A percentile compares a stretch with the other conserved stretches of the same genome.
Evolutionary conservation across 1,284 basidiomycete genomes (phyloP).

Genomic region (Megacollybia platyphylla): DNA sequence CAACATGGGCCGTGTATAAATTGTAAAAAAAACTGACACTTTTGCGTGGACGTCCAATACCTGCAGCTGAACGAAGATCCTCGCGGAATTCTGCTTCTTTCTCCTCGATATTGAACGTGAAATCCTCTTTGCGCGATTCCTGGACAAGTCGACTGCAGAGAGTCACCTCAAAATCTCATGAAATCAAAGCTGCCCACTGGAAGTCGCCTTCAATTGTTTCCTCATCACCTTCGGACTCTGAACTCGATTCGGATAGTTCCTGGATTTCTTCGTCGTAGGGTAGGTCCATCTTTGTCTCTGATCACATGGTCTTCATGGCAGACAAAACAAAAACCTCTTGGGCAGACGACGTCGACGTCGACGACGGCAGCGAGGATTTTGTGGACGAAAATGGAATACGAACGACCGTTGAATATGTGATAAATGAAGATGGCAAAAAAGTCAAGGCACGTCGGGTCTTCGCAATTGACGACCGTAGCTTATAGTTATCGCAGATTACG

Average conservation of each 20-base stretch:
- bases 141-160: conserved; percentile 44
- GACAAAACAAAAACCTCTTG: conserved; percentile 56
- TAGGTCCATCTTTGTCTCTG: too few species aligned
- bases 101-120: conserved; percentile 53
- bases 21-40: conserved; percentile 20
- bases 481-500: conserved; percentile 46
- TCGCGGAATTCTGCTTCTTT: conserved; percentile 56
- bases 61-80: conserved; percentile 57
- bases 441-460: conserved; percentile 60
- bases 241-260: too few species aligned
- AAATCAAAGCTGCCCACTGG: conserved; percentile 15
- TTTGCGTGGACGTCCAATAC: conserved; percentile 45
- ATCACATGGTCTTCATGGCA: background rate
- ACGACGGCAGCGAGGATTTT: conserved; percentile 47
- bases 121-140: conserved; percentile 44
- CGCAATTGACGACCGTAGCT: background rate
- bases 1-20: background rate
- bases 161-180: background rate
- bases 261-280: too few species aligned
- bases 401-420: conserved; percentile 71
- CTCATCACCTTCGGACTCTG: conserved; percentile 9
- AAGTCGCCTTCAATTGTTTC: conserved; percentile 33
- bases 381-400: conserved; percentile 81
- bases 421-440: conserved; percentile 91
- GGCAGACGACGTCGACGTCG: conserved; percentile 74